These are phyloP conservation scores for Schizochytrium sp. DNA, from an alignment of 108 stramenopile species.

Conservation along the genomic window DNA sequence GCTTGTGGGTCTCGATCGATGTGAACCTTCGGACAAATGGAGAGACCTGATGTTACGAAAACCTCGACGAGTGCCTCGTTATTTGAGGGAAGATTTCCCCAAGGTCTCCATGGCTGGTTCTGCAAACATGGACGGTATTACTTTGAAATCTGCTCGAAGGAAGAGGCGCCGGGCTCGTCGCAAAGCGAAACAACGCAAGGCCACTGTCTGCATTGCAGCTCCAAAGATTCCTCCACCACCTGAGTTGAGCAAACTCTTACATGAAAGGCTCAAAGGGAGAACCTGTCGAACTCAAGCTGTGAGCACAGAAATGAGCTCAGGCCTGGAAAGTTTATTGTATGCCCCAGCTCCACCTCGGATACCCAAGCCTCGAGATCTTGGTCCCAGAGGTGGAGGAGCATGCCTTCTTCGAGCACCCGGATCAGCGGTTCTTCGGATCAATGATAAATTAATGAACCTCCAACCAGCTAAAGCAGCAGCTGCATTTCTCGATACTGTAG, in stretches of 20 bases:
- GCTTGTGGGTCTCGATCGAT: too few species aligned
- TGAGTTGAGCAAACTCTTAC: not conserved
- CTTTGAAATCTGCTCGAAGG: not conserved
- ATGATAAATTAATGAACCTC: not conserved
- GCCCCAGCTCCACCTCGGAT: not conserved
- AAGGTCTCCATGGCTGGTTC: conserved; percentile 17
- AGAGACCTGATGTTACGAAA: not conserved
- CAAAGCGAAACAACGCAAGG: not conserved
- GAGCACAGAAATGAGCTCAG: not conserved
- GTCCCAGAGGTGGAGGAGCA: not conserved
- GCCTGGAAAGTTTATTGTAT: not conserved
- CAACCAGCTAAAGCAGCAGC: conserved; percentile 26
- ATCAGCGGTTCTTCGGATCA: not conserved
- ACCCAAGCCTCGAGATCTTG: not conserved
- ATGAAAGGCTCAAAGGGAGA: not conserved
- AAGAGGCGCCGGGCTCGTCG: not conserved
- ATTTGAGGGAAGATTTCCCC: conserved; percentile 1
- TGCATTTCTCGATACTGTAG: not conserved
- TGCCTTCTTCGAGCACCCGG: not conserved
- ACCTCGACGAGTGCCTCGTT: not conserved
- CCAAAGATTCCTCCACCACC: conserved; percentile 10
- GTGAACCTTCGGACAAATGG: not conserved
- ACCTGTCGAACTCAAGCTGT: not conserved
- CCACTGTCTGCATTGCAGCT: not conserved
- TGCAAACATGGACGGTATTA: not conserved